These are phyloP conservation scores for Boeremia exigua DNA, from an alignment of 2,329 filamentous ascomycete genomes.

Conservation along the genomic window DNA sequence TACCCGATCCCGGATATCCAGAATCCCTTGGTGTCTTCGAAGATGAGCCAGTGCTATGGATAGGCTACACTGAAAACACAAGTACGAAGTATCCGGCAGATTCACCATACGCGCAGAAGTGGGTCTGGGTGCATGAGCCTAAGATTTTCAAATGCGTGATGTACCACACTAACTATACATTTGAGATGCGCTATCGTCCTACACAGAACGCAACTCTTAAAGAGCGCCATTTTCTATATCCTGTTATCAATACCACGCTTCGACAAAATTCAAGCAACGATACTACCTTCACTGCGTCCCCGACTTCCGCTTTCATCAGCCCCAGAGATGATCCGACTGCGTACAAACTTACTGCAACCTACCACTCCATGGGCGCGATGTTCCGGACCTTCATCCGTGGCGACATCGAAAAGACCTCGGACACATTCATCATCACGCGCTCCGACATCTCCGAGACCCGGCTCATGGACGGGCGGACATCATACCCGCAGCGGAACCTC, in stretches of 20 bases:
- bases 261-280: constrained; percentile 16
- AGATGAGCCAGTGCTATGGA: constrained; percentile 46
- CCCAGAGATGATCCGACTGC: constrained; percentile 26
- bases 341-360: constrained; percentile 43
- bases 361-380: constrained; percentile 43
- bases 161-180: constrained; percentile 46
- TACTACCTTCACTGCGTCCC: constrained; percentile 24
- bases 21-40: constrained; percentile 40
- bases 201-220: constrained; percentile 30
- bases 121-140: constrained; percentile 40
- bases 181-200: constrained; percentile 39
- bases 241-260: constrained; percentile 40
- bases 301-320: constrained; percentile 29
- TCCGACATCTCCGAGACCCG: constrained; percentile 45
- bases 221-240: constrained; percentile 37
- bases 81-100: constrained; percentile 26
- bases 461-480: constrained; percentile 36
- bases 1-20: constrained; percentile 37
- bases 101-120: constrained; percentile 34
- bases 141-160: constrained; percentile 46
- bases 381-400: constrained; percentile 46
- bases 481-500: constrained; percentile 38
- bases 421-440: constrained; percentile 36
- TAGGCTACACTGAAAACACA: constrained; percentile 44
- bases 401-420: constrained; percentile 30